Percentiles rank a stretch among this genome's conserved stretches.
These are phyloP conservation scores for Phyllosticta citriasiana DNA, from an alignment of 2,329 filamentous ascomycete genomes.

Conservation along the genomic window DNA sequence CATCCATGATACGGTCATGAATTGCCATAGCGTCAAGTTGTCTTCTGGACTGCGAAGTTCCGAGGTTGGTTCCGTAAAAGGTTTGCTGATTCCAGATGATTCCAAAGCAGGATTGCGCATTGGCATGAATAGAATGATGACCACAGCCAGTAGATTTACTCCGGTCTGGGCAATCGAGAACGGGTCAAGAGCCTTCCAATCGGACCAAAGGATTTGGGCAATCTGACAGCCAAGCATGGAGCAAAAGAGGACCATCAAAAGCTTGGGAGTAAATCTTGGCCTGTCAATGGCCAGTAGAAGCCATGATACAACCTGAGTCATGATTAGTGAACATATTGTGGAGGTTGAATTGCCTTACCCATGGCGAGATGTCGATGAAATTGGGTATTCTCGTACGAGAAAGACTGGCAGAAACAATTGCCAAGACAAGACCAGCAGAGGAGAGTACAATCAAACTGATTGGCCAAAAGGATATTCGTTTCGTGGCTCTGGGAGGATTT, in stretches of 20 bases:
- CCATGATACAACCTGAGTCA: conserved; percentile 24
- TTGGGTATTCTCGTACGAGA: neutral
- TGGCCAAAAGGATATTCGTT: neutral
- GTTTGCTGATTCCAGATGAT: conserved; percentile 47
- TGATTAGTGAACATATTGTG: neutral
- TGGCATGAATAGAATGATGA: conserved; percentile 57
- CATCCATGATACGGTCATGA: conserved; percentile 80
- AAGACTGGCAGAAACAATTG: neutral
- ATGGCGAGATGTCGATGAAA: neutral
- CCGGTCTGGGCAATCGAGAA: conserved; percentile 16
- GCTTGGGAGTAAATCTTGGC: conserved; percentile 32
- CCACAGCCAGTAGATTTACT: conserved; percentile 29
- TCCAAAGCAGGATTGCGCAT: conserved; percentile 51
- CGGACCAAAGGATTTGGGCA: conserved; percentile 17
- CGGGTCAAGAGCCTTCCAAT: conserved; percentile 24
- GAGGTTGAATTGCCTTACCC: neutral
- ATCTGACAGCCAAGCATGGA: conserved; percentile 21
- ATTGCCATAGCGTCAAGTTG: conserved; percentile 68
- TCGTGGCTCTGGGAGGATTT: neutral
- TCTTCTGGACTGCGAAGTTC: conserved; percentile 69
- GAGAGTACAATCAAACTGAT: conserved; percentile 1
- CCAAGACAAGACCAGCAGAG: neutral
- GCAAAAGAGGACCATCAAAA: conserved; percentile 30
- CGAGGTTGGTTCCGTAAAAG: conserved; percentile 46
- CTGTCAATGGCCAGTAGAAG: conserved; percentile 29